Evolutionary conservation across 2,329 filamentous ascomycete species (phyloP), one percentile per base, ranked within the genome.

Genomic region (Neonectria neomacrospora): DNA sequence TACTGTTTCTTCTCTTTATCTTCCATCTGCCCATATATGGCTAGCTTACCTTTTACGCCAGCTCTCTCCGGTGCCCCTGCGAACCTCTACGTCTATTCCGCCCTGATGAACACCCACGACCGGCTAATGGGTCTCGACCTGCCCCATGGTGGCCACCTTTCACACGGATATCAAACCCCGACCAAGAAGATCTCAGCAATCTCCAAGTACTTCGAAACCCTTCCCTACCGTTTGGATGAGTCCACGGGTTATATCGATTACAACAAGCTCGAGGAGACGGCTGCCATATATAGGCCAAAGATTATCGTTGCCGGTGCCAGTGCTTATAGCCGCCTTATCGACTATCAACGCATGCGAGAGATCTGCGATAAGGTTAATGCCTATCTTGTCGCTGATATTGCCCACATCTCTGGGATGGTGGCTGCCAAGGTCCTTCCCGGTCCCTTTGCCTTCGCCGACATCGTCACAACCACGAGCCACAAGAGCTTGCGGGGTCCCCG

Each of bases 201-300:
- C 70, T 98, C 95, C 61, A 98, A 97, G 78, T 99, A 99, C 83
- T 99, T 99, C 78, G 96, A 99, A 83, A 99, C 96, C 37, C 84
- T 99, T 67, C 96, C 96, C 5, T 99, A 99, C 85, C 90, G 93
- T 63, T 87, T 98, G 58, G 89, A 97, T 82, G 92, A 96, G 76
- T 85, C 90, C 67, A 98, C 95, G 6, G 96, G 96, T 64, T 85
- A 95, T 72, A 99, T 99, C 75, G 94, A 99, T 83, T 99, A 99
- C 80, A 90, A 93, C 75, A 91, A 91, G 77, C 87, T 99, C 57
- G 94, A 97, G 80, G 90, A 96, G 78, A 86, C 94, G 65, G 95
- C 96, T 53, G 85, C 90, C 74, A 82, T 97, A 72, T 99, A 97
- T 85, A 89, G 96, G 63, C 96, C 96, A 73, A 98, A 97, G 86